phyloP scores from a whole-genome alignment of 2,329 filamentous ascomycete genomes.

The Geoglossum cookeanum region DNA sequence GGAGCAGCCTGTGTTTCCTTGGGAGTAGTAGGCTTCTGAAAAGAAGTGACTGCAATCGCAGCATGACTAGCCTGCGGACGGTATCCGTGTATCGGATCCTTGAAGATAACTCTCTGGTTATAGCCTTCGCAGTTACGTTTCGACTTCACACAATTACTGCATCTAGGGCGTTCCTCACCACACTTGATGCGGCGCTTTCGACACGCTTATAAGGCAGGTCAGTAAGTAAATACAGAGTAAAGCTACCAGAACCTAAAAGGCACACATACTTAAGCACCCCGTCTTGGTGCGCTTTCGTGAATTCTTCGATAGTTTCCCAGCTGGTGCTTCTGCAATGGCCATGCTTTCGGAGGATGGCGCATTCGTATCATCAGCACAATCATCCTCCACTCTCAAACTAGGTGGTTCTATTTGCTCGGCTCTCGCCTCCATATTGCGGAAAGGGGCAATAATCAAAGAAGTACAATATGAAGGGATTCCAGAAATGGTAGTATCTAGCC shows the following conservation, averaged over 20 bases:
- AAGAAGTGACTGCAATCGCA: conserved; percentile 21
- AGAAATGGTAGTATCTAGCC: neutral
- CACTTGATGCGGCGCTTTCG: conserved; percentile 93
- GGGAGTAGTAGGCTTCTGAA: conserved; percentile 1
- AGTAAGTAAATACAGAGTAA: neutral
- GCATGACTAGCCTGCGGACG: conserved; percentile 31
- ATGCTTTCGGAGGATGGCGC: neutral
- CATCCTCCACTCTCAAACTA: neutral
- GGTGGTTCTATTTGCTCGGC: neutral
- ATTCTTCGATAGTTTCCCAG: conserved; percentile 4
- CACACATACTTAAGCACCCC: conserved; percentile 61
- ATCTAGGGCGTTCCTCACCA: conserved; percentile 69
- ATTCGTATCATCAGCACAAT: neutral
- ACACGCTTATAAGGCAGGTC: conserved; percentile 41
- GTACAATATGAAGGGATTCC: neutral
- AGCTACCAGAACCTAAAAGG: neutral
- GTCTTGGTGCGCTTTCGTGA: conserved; percentile 62
- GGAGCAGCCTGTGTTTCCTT: neutral
- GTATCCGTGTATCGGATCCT: conserved; percentile 40
- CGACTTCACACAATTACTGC: conserved; percentile 71
- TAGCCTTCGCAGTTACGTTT: conserved; percentile 73
- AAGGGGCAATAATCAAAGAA: neutral
- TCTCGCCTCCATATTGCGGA: neutral
- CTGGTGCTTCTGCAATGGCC: conserved; percentile 12
- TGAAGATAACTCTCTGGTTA: conserved; percentile 64